Percentiles rank a stretch among this genome's conserved stretches.
Conservation (phyloP, 2,329 filamentous ascomycete genomes). For the Trichoderma gracile region DNA sequence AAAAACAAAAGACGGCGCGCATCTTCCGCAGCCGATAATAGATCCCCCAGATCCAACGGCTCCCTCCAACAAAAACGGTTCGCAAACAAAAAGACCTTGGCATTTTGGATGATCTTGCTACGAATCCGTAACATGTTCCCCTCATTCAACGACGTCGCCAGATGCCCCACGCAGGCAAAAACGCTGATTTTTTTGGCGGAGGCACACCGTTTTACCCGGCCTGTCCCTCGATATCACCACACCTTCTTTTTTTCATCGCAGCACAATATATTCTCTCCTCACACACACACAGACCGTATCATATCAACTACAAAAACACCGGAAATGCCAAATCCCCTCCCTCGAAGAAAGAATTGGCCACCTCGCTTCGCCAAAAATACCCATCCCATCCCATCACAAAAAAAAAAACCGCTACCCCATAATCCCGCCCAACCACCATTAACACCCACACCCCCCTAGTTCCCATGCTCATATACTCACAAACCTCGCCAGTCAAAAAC, state of each 20-base stretch:
- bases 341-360: neutral
- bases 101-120: slow-evolving; percentile 3
- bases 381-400: neutral
- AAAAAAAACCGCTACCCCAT: neutral
- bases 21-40: no score
- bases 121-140: neutral
- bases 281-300: neutral
- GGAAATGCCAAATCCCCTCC: no score
- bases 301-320: neutral
- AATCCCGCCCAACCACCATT: neutral
- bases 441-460: no score
- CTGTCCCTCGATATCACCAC: slow-evolving; percentile 14
- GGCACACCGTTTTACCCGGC: neutral
- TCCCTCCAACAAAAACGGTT: no score
- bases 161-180: neutral
- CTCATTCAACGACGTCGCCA: neutral
- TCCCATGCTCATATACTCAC: no score
- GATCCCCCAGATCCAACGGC: no score
- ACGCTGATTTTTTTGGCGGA: no score
- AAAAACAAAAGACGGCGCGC: no score
- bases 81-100: neutral
- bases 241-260: neutral
- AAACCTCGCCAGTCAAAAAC: slow-evolving; percentile 13
- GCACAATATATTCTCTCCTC: neutral
- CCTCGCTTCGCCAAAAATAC: slow-evolving; percentile 2